Evolutionary conservation across 768 basidiomycete genomes (phyloP).

Genomic region (Lentinus brumalis): DNA sequence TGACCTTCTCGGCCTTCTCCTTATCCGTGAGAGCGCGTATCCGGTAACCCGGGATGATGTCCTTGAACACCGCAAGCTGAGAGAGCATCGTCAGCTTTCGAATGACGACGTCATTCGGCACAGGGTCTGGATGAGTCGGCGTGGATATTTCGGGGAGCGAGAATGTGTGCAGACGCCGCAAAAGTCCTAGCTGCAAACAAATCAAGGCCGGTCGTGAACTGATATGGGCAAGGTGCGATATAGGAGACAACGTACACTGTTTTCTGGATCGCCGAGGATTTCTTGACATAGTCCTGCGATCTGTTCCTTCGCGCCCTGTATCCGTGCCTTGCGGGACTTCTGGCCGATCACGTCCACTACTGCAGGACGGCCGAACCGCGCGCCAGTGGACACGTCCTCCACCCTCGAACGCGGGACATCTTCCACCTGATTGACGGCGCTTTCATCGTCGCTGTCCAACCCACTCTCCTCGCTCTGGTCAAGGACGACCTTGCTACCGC

Average conservation of each 20-base stretch:
- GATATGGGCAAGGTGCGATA: constrained; percentile 1
- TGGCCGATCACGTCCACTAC: constrained; percentile 71
- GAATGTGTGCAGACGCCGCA: constrained; percentile 88
- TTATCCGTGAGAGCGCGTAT: constrained; percentile 89
- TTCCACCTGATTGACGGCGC: constrained; percentile 40
- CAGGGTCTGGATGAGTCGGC: constrained; percentile 65
- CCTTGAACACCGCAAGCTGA: constrained; percentile 92
- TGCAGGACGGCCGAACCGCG: constrained; percentile 84
- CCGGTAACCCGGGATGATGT: constrained; percentile 94
- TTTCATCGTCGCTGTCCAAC: constrained; percentile 30
- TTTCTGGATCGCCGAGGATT: constrained; percentile 92
- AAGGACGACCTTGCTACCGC: constrained; percentile 40
- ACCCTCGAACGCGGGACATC: constrained; percentile 32
- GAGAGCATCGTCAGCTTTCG: constrained; percentile 89
- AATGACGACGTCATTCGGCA: constrained; percentile 79
- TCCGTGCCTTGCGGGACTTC: constrained; percentile 61
- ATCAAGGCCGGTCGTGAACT: constrained; percentile 9
- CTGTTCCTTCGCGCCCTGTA: constrained; percentile 88
- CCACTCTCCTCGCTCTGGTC: constrained; percentile 30
- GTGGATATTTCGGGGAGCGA: constrained; percentile 76
- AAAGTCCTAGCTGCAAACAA: constrained; percentile 69
- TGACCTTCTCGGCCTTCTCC: constrained; percentile 91
- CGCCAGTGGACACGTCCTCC: constrained; percentile 81
- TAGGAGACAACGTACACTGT: constrained; percentile 62
- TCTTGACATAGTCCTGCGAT: constrained; percentile 94